Base-by-base conservation (phyloP, 2,329 filamentous ascomycete species). In the Ceratocystis albifundus region DNA sequence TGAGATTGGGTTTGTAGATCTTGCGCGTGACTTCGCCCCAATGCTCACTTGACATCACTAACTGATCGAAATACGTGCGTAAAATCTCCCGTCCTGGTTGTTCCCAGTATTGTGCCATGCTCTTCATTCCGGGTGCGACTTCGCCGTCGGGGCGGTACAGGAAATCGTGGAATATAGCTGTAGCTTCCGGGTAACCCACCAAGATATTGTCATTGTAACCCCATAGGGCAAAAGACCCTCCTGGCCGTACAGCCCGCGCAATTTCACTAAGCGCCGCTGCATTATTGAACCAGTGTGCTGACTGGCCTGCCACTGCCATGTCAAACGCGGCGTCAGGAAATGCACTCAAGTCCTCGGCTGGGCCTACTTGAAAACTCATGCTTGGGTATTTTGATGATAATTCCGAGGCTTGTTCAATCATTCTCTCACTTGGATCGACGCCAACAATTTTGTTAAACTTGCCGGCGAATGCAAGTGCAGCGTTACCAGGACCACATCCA, bases 201-300 rank as follows among this genome's bases (percentile, higher is more conserved):
- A 88, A 78, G 44, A 84, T 76, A 71, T 82, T 84, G 73, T 88
- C 85, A 71, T 83, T 84, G 73, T 88, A 88, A 1, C 84, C 84
- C 82, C 81, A 87, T 71, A 85, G 84, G 0, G 84, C 84, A n/a
- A 88, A 70, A 0, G 82, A 83, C 17, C 84, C 84, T 15, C 81
- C 81, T 1, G 73, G 72, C 62, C 80, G 77, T 50, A 86, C 74
- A 6, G 84, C 79, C 12, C 82, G 77, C 8, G 75, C 75, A 67
- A 87, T 72, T 70, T 83, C 80, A 0, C 78, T 78, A 81, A 83
- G 88, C 2, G 80, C 77, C 48, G 75, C 76, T 6, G 69, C 50
- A 71, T 82, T 83, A 72, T 87, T 79, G 72, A 88, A 88, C 85
- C 85, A 88, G 72, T 88, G 85, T 50, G 84, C 83, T 6, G 84